A percentile compares a stretch with the other conserved stretches of the same genome.
Evolutionary conservation across 768 basidiomycete species (phyloP).

Genomic region (Rhodocollybia butyracea): DNA sequence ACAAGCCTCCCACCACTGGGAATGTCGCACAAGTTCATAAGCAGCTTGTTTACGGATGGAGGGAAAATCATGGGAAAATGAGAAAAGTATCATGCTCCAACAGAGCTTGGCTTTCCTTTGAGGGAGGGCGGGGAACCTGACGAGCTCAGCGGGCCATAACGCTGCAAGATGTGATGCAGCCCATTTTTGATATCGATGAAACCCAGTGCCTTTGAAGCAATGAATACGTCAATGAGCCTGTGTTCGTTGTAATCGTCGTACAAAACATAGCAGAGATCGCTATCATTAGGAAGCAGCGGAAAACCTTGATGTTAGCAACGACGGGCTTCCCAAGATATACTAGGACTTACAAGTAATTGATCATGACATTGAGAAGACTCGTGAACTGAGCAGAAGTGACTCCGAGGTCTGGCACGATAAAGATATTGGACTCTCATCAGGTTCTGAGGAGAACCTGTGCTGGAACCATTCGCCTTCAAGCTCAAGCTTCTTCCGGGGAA

Average conservation of each 20-base stretch:
- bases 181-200: neutral
- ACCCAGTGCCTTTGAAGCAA: neutral
- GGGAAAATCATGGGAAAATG: neutral
- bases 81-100: neutral
- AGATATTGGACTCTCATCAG: neutral
- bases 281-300: neutral
- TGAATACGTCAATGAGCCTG: neutral
- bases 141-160: neutral
- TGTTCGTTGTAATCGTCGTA: neutral
- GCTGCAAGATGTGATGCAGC: neutral
- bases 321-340: no score
- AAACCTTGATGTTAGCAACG: no score
- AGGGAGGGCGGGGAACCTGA: neutral
- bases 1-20: neutral
- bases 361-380: neutral
- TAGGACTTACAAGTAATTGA: neutral
- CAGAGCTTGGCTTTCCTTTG: neutral
- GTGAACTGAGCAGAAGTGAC: neutral
- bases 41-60: neutral
- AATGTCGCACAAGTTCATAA: neutral
- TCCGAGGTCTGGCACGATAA: neutral
- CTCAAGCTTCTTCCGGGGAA: neutral
- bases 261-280: neutral
- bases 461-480: neutral
- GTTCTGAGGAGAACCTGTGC: neutral